Evolutionary conservation across 108 stramenopile genomes (phyloP).

Genomic region (Fragilaria crotonensis): DNA sequence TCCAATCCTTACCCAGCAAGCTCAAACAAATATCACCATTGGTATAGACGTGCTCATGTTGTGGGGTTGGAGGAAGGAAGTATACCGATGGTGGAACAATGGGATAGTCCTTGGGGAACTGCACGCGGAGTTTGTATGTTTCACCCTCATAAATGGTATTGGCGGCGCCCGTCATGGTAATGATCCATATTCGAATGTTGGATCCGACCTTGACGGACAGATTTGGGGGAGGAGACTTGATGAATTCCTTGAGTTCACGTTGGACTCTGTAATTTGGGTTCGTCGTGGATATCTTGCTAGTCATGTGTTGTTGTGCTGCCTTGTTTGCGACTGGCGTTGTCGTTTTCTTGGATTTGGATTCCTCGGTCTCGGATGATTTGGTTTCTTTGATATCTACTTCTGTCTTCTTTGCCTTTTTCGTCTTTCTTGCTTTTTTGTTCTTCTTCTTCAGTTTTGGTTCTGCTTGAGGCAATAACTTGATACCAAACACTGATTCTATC

Average conservation of each 20-base stretch:
- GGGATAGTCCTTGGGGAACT: constrained; percentile 87
- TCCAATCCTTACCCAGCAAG: constrained; percentile 92
- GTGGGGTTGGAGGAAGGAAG: constrained; percentile 75
- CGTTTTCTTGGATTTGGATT: constrained; percentile 15
- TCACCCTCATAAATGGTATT: constrained; percentile 88
- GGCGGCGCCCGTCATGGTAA: constrained; percentile 79
- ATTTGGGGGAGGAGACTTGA: constrained; percentile 74
- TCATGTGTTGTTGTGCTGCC: constrained; percentile 52
- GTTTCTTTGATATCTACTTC: not conserved
- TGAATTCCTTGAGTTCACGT: constrained; percentile 79
- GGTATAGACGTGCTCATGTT: constrained; percentile 95
- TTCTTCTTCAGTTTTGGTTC: constrained; percentile 3
- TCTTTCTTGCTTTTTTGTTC: too few species aligned
- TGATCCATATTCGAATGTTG: constrained; percentile 88
- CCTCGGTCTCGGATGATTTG: constrained; percentile 18
- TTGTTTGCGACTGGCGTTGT: constrained; percentile 10
- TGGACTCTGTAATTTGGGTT: constrained; percentile 83
- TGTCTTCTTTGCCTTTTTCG: constrained; percentile 27
- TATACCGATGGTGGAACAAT: constrained; percentile 88
- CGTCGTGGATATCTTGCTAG: constrained; percentile 43
- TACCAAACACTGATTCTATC: constrained; percentile 25
- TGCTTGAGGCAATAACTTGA: constrained; percentile 16
- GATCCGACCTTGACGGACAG: constrained; percentile 81
- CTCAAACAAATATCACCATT: constrained; percentile 97
- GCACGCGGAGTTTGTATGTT: constrained; percentile 82